These are phyloP conservation scores for Effrenium voratum DNA, from an alignment of 73 alveolate genomes.

Conservation along the genomic window DNA sequence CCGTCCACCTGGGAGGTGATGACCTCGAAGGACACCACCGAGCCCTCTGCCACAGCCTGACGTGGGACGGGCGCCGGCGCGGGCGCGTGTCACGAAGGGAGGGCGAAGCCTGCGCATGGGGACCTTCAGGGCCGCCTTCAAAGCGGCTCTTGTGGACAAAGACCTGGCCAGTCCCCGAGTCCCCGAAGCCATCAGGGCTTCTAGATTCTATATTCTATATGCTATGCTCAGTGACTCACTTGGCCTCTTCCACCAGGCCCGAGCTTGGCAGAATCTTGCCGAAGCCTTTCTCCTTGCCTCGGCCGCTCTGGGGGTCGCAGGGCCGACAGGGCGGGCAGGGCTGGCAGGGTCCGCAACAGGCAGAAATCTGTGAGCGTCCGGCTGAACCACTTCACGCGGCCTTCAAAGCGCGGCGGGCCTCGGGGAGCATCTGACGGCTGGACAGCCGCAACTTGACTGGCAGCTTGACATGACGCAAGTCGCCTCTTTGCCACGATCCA, in stretches of 20 bases:
- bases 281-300: conserved; percentile 84
- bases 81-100: background rate
- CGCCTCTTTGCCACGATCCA: too few species aligned
- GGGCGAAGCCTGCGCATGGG: conserved; percentile 74
- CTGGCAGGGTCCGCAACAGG: background rate
- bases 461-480: too few species aligned
- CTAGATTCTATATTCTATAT: too few species aligned
- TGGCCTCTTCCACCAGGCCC: conserved; percentile 56
- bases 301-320: background rate
- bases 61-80: background rate
- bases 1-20: conserved; percentile 92
- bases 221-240: too few species aligned
- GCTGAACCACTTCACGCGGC: conserved; percentile 90
- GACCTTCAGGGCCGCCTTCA: conserved; percentile 91
- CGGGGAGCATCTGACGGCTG: background rate
- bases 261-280: conserved; percentile 63
- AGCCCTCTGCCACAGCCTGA: conserved; percentile 89
- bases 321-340: too few species aligned
- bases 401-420: conserved; percentile 93
- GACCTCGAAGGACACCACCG: conserved; percentile 71
- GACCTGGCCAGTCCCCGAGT: too few species aligned
- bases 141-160: conserved; percentile 93
- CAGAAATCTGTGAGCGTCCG: background rate
- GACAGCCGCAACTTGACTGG: background rate
- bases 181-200: too few species aligned